Evolutionary conservation across 164 flowering plant genomes (phyloP).

Genomic region (Stephania cephalantha): DNA sequence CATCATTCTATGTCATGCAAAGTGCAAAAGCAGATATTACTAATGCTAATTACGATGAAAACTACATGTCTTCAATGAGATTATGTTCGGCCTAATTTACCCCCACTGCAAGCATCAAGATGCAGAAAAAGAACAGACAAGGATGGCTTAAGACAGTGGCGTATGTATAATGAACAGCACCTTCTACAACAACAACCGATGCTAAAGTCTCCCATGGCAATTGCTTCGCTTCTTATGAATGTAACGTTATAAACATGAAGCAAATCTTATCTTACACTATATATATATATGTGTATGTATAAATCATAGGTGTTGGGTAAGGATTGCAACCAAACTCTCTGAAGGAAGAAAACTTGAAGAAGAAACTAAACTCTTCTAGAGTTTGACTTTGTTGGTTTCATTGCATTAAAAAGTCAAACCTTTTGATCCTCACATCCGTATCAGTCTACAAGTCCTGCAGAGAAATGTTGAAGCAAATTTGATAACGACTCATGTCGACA

Average conservation of each 20-base stretch:
- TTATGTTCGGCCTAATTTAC: no score
- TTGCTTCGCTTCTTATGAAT: background rate
- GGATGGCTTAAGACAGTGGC: background rate
- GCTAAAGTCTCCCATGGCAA: constrained; percentile 27
- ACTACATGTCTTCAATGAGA: no score
- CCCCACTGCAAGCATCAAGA: no score
- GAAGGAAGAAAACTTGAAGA: constrained; percentile 6
- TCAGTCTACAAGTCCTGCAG: constrained; percentile 24
- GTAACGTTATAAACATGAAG: background rate
- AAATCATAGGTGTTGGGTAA: background rate
- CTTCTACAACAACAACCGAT: constrained; percentile 5
- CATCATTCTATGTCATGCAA: background rate
- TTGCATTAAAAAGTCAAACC: constrained; percentile 22
- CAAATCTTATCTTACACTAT: background rate
- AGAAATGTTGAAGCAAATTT: constrained; percentile 21
- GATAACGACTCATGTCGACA: constrained; percentile 16
- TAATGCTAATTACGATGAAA: background rate
- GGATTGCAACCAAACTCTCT: background rate
- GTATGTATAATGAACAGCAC: background rate
- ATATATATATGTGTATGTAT: background rate
- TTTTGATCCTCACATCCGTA: constrained; percentile 11
- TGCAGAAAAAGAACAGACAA: background rate
- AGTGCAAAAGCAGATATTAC: background rate
- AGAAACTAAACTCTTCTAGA: constrained; percentile 1
- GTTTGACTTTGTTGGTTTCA: background rate